Percentiles rank a stretch among this genome's conserved stretches.
Conservation (phyloP, 2,329 filamentous ascomycete species). For the Hirsutella minnesotensis region DNA sequence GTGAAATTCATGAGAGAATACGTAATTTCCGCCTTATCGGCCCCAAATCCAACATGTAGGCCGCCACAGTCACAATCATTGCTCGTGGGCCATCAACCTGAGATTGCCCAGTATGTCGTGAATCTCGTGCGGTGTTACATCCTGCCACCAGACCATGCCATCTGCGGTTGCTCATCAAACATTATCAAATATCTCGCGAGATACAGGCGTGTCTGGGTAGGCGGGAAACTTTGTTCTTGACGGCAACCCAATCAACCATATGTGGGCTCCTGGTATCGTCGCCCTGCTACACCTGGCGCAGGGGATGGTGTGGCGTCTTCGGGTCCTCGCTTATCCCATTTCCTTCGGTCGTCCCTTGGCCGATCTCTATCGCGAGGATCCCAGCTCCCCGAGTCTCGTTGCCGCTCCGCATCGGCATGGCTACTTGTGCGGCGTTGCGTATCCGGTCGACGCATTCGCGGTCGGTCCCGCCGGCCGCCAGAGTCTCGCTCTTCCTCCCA, state of each 20-base stretch:
- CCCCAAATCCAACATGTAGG: too few relatives aligned
- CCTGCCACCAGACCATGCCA: too few relatives aligned
- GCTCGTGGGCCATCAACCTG: too few relatives aligned
- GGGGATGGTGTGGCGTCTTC: slow-evolving; percentile 14
- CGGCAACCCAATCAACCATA: slow-evolving; percentile 11
- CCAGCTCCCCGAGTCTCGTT: slow-evolving; percentile 21
- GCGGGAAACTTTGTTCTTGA: background rate
- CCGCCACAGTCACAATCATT: too few relatives aligned
- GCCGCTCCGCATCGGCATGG: slow-evolving; percentile 35
- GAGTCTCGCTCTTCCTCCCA: slow-evolving; percentile 20
- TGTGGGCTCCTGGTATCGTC: slow-evolving; percentile 26
- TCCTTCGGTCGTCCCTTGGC: slow-evolving; percentile 21
- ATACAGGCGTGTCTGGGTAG: too few relatives aligned
- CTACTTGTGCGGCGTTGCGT: slow-evolving; percentile 34
- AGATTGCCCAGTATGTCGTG: too few relatives aligned
- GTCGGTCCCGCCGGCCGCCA: slow-evolving; percentile 17
- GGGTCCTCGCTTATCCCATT: slow-evolving; percentile 21
- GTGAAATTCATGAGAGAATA: too few relatives aligned
- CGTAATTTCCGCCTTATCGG: too few relatives aligned
- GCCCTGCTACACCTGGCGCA: slow-evolving; percentile 20
- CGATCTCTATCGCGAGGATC: slow-evolving; percentile 20
- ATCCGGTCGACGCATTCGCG: slow-evolving; percentile 27
- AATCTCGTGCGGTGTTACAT: too few relatives aligned
- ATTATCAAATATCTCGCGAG: too few relatives aligned
- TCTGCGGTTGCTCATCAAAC: too few relatives aligned